A percentile compares a stretch with the other conserved stretches of the same genome.
Conservation (phyloP, 768 basidiomycete genomes). For the Boletus patriciae region DNA sequence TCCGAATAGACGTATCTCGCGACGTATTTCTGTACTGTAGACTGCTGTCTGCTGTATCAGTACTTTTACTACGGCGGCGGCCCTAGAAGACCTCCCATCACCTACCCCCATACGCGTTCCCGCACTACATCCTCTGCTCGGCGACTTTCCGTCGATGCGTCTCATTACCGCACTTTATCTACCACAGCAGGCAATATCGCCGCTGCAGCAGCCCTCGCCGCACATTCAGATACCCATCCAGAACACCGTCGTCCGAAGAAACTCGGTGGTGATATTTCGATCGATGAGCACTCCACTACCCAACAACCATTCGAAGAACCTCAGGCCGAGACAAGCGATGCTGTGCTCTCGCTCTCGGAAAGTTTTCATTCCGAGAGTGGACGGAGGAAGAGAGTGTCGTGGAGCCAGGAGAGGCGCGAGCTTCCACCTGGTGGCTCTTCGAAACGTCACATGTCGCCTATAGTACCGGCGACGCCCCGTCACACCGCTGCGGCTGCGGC, state of each 20-base stretch:
- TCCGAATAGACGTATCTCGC: constrained; percentile 78
- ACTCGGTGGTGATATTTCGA: constrained; percentile 22
- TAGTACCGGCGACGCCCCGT: constrained; percentile 34
- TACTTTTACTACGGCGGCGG: constrained; percentile 71
- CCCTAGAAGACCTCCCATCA: constrained; percentile 34
- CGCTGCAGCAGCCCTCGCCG: constrained; percentile 65
- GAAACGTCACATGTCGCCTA: constrained; percentile 34
- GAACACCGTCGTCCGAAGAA: constrained; percentile 35
- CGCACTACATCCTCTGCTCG: constrained; percentile 46
- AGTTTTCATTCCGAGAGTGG: constrained; percentile 78
- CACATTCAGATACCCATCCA: constrained; percentile 54
- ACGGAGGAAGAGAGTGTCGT: constrained; percentile 58
- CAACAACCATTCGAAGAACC: constrained; percentile 23
- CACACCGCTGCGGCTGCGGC: constrained; percentile 23
- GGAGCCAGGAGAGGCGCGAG: constrained; percentile 72
- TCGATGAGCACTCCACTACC: constrained; percentile 19
- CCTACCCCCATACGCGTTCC: constrained; percentile 41
- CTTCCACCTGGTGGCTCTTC: constrained; percentile 42
- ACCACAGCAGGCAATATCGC: constrained; percentile 72
- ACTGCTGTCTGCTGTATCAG: constrained; percentile 72
- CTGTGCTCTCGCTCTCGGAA: constrained; percentile 59
- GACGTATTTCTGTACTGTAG: constrained; percentile 84
- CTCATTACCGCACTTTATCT: constrained; percentile 69
- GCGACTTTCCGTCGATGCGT: constrained; percentile 52
- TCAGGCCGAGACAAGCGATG: constrained; percentile 51